phyloP scores from a whole-genome alignment of 2,329 filamentous ascomycete species.

The Metarhizium sp. region DNA sequence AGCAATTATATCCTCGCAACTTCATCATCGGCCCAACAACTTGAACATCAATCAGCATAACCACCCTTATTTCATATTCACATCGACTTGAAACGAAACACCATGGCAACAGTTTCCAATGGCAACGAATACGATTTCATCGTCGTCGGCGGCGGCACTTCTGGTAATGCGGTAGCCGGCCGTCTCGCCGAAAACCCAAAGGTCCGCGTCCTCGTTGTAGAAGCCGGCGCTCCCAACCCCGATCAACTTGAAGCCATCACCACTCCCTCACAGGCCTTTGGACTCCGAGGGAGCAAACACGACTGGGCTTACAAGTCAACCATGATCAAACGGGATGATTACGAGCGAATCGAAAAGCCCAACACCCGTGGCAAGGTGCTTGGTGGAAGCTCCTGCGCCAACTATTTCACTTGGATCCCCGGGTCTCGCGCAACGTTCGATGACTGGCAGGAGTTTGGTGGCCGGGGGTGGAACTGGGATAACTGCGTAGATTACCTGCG shows the following conservation, averaged over 20 bases:
- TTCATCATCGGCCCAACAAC: too few relatives aligned
- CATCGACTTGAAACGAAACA: too few relatives aligned
- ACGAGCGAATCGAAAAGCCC: slow-evolving; percentile 52
- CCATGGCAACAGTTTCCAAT: too few relatives aligned
- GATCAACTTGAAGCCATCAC: slow-evolving; percentile 39
- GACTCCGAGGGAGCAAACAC: slow-evolving; percentile 43
- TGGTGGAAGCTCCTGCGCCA: slow-evolving; percentile 47
- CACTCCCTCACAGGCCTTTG: slow-evolving; percentile 43
- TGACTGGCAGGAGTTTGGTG: slow-evolving; percentile 57
- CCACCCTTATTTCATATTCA: too few relatives aligned
- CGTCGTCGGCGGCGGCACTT: slow-evolving; percentile 42
- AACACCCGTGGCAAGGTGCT: slow-evolving; percentile 52
- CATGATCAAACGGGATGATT: slow-evolving; percentile 48
- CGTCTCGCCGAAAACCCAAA: slow-evolving; percentile 25
- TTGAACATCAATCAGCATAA: too few relatives aligned
- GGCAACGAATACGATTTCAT: too few relatives aligned
- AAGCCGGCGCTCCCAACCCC: slow-evolving; percentile 39
- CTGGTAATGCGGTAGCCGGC: slow-evolving; percentile 31
- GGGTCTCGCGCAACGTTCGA: slow-evolving; percentile 52
- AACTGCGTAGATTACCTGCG: slow-evolving; percentile 38
- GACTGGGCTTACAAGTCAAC: slow-evolving; percentile 55
- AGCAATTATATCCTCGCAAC: too few relatives aligned
- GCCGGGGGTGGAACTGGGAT: slow-evolving; percentile 54
- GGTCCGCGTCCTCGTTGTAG: slow-evolving; percentile 35
- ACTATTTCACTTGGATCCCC: slow-evolving; percentile 57